Evolutionary conservation across 2,329 filamentous ascomycete species (phyloP).

Genomic region (Rachicladosporium sp.): DNA sequence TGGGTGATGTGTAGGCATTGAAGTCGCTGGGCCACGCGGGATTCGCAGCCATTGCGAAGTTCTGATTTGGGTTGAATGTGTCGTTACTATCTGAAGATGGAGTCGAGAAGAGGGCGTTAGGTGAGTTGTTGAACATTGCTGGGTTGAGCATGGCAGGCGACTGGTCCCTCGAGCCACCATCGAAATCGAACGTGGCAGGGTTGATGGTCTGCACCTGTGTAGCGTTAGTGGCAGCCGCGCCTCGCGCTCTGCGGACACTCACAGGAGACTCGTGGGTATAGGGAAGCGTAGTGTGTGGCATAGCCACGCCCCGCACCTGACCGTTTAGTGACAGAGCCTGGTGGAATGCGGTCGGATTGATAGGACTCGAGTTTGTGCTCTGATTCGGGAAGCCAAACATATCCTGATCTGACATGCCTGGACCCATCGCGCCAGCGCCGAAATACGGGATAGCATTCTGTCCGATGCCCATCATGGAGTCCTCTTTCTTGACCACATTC

Average conservation of each 20-base stretch:
- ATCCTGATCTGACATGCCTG: conserved; percentile 6
- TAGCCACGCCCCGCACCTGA: conserved; percentile 11
- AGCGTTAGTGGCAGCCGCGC: neutral
- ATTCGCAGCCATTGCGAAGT: conserved; percentile 14
- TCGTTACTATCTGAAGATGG: conserved; percentile 25
- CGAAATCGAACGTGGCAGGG: conserved; percentile 20
- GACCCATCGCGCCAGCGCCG: conserved; percentile 5
- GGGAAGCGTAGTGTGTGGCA: conserved; percentile 9
- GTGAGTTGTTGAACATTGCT: conserved; percentile 21
- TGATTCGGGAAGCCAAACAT: conserved; percentile 37
- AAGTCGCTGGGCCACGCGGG: conserved; percentile 19
- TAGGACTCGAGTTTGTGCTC: conserved; percentile 38
- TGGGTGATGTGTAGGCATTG: conserved; percentile 21
- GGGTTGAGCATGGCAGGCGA: conserved; percentile 16
- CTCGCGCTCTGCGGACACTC: conserved; percentile 2
- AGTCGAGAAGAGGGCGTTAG: conserved; percentile 24
- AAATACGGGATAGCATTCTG: conserved; percentile 15
- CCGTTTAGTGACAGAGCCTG: conserved; percentile 18
- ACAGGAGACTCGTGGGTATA: conserved; percentile 19
- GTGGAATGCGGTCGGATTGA: conserved; percentile 18
- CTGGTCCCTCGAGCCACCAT: conserved; percentile 17
- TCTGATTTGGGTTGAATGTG: conserved; percentile 20
- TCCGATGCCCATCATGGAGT: conserved; percentile 14
- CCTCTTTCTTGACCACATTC: conserved; percentile 17
- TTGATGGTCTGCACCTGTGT: conserved; percentile 21